Base-by-base conservation (phyloP, 2,329 filamentous ascomycete species). In the Colletotrichum brevisporum region DNA sequence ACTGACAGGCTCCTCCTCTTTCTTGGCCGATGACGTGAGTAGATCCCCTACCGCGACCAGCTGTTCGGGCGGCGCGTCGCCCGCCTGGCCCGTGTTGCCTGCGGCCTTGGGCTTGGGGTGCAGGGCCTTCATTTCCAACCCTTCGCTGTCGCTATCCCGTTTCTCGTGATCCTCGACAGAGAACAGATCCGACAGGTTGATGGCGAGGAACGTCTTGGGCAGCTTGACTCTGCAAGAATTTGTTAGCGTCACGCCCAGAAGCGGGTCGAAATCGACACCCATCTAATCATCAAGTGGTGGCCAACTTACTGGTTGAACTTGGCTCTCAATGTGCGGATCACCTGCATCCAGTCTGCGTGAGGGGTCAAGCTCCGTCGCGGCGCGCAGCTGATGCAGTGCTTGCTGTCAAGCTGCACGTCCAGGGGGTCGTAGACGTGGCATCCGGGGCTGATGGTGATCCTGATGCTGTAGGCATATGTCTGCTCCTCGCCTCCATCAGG, bases 351-450 rank as follows among this genome's bases (percentile, higher is more conserved):
- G 79, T 99, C 94, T 45, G 91, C 90, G 81, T 99, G 97, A 3
- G 93, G 89, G 3, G 95, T 98, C 75, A 99, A 83, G 77, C 94
- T 97, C 71, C 96, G 88, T 71, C 95, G 87, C n/a, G 94, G 94
- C 6, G 95, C 94, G 78, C 93, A 97, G 48, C 95, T 95, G 75
- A 99, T 99, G 79, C 94, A 97, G 79, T 99, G 96, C 75, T 96
- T 94, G 75, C 93, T 96, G 80, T 99, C 96, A 31, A 99, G 89
- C 83, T 97, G 94, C 73, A 99, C 95, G 78, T 99, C 95, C 31
- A 99, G 86, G 5, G 96, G 96, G 80, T 98, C 96, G 78, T 95
- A 97, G 13, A 97, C 95, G 80, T 99, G 96, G 76, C 95, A 98
- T 12, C 96, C 96, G 2, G 97, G 96, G 73, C 92, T 96, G 76